Evolutionary conservation across 345 rosid genomes (phyloP).

Genomic region (Tarenaya hassleriana): DNA sequence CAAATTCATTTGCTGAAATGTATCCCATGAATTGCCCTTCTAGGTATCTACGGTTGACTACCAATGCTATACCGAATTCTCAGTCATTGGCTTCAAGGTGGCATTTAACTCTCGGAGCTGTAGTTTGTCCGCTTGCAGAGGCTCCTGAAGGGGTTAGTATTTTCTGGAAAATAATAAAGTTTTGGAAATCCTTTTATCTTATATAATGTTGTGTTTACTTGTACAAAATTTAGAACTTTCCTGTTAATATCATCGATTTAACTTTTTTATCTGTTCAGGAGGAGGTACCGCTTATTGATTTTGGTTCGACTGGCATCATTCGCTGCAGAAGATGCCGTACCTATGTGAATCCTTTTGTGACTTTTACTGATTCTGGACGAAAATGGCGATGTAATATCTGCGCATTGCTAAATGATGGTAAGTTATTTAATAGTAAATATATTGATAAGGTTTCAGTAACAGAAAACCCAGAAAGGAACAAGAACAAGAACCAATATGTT

Average conservation of each 20-base stretch:
- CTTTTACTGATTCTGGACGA: slow-evolving; percentile 91
- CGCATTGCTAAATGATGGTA: slow-evolving; percentile 89
- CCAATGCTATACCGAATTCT: slow-evolving; percentile 81
- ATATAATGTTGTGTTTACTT: slow-evolving; percentile 8
- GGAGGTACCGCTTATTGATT: slow-evolving; percentile 89
- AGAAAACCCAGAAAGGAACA: too few species aligned
- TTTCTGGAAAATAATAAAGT: slow-evolving; percentile 10
- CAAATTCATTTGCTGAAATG: slow-evolving; percentile 49
- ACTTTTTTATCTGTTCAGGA: slow-evolving; percentile 49
- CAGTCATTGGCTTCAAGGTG: slow-evolving; percentile 91
- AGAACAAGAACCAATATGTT: too few species aligned
- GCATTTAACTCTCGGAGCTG: slow-evolving; percentile 98
- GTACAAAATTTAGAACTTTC: too few species aligned
- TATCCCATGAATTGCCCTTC: slow-evolving; percentile 79
- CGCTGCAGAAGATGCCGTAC: slow-evolving; percentile 99
- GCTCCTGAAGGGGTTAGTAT: slow-evolving; percentile 83
- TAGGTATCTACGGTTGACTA: slow-evolving; percentile 81
- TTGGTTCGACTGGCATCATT: slow-evolving; percentile 74
- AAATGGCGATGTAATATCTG: slow-evolving; percentile 99
- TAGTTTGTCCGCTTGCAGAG: slow-evolving; percentile 98
- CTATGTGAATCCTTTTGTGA: slow-evolving; percentile 88
- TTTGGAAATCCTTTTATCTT: background rate
- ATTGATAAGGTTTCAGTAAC: too few species aligned
- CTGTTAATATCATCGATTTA: slow-evolving; percentile 1
- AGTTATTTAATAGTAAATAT: slow-evolving; percentile 10